A percentile compares a stretch with the other conserved stretches of the same genome.
phyloP scores from a whole-genome alignment of 1,284 basidiomycete species.

The Nidula niveotomentosa region DNA sequence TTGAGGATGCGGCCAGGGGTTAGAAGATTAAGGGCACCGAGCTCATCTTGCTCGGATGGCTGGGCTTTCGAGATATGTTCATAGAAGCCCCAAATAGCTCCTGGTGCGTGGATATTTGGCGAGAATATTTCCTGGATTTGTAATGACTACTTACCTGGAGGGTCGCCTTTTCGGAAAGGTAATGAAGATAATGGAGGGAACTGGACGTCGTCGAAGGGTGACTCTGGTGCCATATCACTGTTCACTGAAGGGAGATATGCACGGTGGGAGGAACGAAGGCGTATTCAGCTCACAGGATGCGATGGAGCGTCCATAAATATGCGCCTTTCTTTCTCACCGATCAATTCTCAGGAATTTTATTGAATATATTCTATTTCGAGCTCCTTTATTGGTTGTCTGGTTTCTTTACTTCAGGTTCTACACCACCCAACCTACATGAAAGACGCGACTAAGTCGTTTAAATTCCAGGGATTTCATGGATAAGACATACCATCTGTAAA shows the following conservation, averaged over 20 bases:
- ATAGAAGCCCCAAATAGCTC: constrained; percentile 22
- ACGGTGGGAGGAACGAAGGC: no score
- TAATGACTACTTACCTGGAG: constrained; percentile 9
- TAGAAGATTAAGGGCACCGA: constrained; percentile 19
- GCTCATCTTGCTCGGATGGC: constrained; percentile 10
- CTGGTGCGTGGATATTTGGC: constrained; percentile 3
- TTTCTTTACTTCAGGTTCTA: constrained; percentile 9
- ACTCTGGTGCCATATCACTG: constrained; percentile 10
- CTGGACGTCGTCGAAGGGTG: constrained; percentile 15
- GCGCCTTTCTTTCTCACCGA: no score
- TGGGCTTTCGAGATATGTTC: constrained; percentile 14
- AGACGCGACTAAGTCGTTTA: not conserved
- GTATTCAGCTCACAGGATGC: no score
- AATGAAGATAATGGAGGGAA: constrained; percentile 15
- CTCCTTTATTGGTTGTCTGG: not conserved
- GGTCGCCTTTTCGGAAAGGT: constrained; percentile 19
- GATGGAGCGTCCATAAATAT: no score
- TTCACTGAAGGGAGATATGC: not conserved
- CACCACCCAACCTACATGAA: constrained; percentile 16
- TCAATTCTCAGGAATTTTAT: no score
- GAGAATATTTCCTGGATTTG: no score
- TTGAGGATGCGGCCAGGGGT: constrained; percentile 16
- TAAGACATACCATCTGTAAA: constrained; percentile 33
- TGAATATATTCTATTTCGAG: no score
- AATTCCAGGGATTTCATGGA: not conserved